Conservation (phyloP, 306 rosid species). For the Quercus glauca region DNA sequence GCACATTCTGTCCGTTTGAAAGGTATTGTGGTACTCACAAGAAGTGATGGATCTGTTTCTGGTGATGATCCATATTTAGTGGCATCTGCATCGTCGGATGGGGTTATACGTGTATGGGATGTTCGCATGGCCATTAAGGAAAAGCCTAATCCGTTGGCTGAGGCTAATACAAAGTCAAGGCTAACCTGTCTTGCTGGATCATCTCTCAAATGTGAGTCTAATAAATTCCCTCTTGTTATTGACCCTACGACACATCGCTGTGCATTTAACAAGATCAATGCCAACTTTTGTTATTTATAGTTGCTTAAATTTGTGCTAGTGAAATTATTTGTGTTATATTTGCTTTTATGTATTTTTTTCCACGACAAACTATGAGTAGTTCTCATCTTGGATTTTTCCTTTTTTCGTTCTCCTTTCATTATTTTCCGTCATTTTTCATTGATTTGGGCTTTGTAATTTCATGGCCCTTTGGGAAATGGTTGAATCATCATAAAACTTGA, state of each 20-base stretch:
- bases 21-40: conserved; percentile 66
- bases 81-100: conserved; percentile 90
- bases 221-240: background rate
- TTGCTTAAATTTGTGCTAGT: background rate
- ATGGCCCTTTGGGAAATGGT: background rate
- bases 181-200: conserved; percentile 91
- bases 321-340: background rate
- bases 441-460: background rate
- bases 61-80: conserved; percentile 68
- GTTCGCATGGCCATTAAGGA: conserved; percentile 70
- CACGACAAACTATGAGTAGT: background rate
- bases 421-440: background rate
- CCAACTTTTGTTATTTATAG: background rate
- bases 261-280: background rate
- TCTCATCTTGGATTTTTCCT: background rate
- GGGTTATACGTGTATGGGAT: conserved; percentile 86
- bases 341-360: background rate
- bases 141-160: conserved; percentile 73
- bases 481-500: background rate
- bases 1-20: conserved; percentile 81
- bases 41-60: conserved; percentile 34
- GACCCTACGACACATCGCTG: background rate
- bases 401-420: background rate
- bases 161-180: conserved; percentile 75
- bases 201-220: conserved; percentile 60